Percentiles rank a stretch among this genome's conserved stretches.
Evolutionary conservation across 2,329 filamentous ascomycete species (phyloP).

Genomic region (Claviceps digitariae): DNA sequence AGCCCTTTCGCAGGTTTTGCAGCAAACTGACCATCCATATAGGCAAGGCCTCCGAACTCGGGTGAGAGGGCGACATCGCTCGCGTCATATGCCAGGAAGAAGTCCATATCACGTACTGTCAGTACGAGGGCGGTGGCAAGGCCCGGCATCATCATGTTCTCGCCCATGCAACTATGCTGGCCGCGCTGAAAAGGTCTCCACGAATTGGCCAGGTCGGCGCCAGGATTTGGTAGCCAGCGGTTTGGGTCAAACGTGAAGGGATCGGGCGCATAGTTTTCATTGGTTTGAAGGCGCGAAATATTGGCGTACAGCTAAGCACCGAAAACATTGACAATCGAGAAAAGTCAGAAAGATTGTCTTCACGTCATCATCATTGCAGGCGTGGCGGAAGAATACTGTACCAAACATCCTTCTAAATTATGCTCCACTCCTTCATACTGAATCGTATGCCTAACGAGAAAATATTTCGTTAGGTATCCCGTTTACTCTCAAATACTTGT

Average conservation of each 20-base stretch:
- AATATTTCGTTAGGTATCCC: not conserved
- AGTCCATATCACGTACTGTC: not conserved
- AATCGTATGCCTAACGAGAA: not conserved
- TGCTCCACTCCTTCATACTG: not conserved
- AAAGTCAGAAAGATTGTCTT: not conserved
- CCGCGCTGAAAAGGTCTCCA: conserved; percentile 1
- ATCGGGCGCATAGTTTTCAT: not conserved
- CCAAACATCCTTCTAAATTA: not conserved
- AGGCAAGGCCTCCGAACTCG: not conserved
- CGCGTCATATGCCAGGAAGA: not conserved
- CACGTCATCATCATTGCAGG: no score
- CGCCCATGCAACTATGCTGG: conserved; percentile 3
- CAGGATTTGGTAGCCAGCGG: conserved; percentile 1
- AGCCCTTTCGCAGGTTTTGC: conserved; percentile 2
- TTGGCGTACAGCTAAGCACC: not conserved
- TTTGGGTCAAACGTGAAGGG: not conserved
- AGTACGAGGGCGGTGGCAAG: not conserved
- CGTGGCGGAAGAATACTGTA: not conserved
- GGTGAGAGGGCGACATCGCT: not conserved
- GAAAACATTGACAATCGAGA: no score
- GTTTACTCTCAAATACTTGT: not conserved
- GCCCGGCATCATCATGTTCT: conserved; percentile 3
- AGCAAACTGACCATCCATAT: conserved; percentile 1
- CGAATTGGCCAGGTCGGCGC: not conserved
- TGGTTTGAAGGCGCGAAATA: not conserved